Conservation (phyloP, 805 yeast genomes). For the Lipomyces spencermartinsiae region DNA sequence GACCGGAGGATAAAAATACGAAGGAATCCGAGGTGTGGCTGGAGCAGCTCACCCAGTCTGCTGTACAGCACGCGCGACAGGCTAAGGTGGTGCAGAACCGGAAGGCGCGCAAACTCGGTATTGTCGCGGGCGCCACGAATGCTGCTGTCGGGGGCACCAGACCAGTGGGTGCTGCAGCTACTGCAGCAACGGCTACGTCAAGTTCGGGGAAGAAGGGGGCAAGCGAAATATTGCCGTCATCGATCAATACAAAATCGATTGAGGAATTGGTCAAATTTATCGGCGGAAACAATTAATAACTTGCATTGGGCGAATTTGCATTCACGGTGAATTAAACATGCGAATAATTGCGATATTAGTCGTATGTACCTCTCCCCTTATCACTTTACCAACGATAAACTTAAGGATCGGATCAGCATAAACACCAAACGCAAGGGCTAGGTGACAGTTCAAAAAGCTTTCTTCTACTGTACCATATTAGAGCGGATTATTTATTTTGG, state of each 20-base stretch:
- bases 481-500: background rate
- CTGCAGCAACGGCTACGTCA: slow-evolving; percentile 38
- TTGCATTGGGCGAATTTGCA: background rate
- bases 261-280: slow-evolving; percentile 76
- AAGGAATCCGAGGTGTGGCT: slow-evolving; percentile 72
- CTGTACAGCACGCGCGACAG: slow-evolving; percentile 55
- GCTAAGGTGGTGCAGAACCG: slow-evolving; percentile 46
- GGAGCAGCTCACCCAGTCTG: slow-evolving; percentile 58
- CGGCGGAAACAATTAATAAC: slow-evolving; percentile 57
- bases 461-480: background rate
- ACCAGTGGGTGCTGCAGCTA: slow-evolving; percentile 44
- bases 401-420: background rate
- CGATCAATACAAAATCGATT: slow-evolving; percentile 55
- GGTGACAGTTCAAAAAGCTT: background rate
- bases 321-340: background rate
- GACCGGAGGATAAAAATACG: slow-evolving; percentile 71
- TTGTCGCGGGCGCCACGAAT: slow-evolving; percentile 18
- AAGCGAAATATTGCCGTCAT: slow-evolving; percentile 39
- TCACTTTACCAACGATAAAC: background rate
- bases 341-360: background rate
- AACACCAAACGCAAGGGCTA: background rate
- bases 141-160: slow-evolving; percentile 34
- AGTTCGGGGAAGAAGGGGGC: slow-evolving; percentile 7
- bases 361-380: background rate
- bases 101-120: slow-evolving; percentile 23